These are phyloP conservation scores for Talaromyces sp. DNA, from an alignment of 2,329 filamentous ascomycete genomes.

Conservation along the genomic window DNA sequence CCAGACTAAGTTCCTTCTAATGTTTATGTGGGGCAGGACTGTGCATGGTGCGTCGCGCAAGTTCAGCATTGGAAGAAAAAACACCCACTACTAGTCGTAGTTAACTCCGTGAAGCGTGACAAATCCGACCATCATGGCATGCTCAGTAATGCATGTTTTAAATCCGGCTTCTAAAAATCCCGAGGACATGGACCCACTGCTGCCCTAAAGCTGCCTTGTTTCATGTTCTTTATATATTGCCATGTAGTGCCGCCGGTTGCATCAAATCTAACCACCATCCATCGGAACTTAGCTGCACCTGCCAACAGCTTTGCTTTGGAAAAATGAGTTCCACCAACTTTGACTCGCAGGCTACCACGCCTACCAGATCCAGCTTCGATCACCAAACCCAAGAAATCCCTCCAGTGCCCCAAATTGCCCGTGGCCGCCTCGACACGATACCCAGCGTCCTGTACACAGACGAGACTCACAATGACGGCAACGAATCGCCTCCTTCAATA, in stretches of 20 bases:
- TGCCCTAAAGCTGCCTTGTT: too few relatives aligned
- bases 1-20: neutral
- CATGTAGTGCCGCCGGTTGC: neutral
- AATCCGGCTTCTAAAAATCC: neutral
- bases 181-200: neutral
- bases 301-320: neutral
- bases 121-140: neutral
- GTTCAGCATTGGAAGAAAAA: too few relatives aligned
- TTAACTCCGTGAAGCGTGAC: neutral
- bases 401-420: neutral
- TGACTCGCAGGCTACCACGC: constrained; percentile 8
- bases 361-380: constrained; percentile 6
- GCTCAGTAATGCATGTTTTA: neutral
- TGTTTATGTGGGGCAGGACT: too few relatives aligned
- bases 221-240: neutral
- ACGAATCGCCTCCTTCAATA: neutral
- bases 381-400: neutral
- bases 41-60: too few relatives aligned
- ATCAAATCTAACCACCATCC: neutral
- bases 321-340: constrained; percentile 5
- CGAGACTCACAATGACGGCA: neutral
- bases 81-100: neutral
- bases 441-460: constrained; percentile 1
- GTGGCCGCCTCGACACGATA: constrained; percentile 6
- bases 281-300: neutral